These are phyloP conservation scores for Didymella arachidicola DNA, from an alignment of 2,329 filamentous ascomycete species.

Conservation along the genomic window DNA sequence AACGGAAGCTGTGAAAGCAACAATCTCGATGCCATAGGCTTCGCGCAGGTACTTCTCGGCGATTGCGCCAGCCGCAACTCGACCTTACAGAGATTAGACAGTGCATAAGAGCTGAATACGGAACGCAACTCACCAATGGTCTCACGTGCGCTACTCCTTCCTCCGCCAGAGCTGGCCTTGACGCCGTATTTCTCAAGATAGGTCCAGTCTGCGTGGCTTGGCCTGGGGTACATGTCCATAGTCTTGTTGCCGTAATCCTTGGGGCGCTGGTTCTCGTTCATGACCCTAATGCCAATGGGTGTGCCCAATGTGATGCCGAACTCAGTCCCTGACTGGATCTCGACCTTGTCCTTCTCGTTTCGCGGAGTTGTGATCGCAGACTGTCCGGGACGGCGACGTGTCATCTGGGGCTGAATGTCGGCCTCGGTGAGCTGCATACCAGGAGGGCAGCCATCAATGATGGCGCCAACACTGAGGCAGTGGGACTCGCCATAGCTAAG, in stretches of 20 bases:
- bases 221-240: constrained; percentile 90
- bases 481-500: constrained; percentile 82
- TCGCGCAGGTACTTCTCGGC: constrained; percentile 89
- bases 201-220: constrained; percentile 94
- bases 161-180: constrained; percentile 88
- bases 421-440: constrained; percentile 83
- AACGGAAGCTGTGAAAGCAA: constrained; percentile 87
- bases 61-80: constrained; percentile 90
- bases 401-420: constrained; percentile 95
- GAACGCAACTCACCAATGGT: constrained; percentile 72
- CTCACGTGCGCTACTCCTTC: constrained; percentile 89
- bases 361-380: constrained; percentile 88
- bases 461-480: constrained; percentile 91
- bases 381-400: constrained; percentile 86
- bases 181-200: constrained; percentile 97
- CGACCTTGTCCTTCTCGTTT: constrained; percentile 88
- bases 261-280: constrained; percentile 91
- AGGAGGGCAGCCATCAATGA: constrained; percentile 91
- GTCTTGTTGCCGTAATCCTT: constrained; percentile 89
- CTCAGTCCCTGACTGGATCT: constrained; percentile 93
- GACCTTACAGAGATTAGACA: constrained; percentile 57
- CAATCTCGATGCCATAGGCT: constrained; percentile 86
- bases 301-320: constrained; percentile 89
- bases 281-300: constrained; percentile 84
- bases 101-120: neutral